Conservation (phyloP, 2,329 filamentous ascomycete species). For the Diplocarpon mali region DNA sequence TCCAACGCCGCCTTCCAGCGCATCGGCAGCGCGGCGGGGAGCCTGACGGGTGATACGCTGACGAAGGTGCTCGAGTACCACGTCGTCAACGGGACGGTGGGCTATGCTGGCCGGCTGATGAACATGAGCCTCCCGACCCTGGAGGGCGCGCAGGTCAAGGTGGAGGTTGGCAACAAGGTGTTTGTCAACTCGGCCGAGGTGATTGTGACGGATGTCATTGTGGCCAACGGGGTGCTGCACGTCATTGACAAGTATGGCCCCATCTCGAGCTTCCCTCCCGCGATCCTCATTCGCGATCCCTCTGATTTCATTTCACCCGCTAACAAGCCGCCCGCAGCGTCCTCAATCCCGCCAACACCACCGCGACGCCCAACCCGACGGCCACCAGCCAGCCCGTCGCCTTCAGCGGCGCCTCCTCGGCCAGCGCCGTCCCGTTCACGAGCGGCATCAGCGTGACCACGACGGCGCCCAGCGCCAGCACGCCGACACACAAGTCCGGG, state of each 20-base stretch:
- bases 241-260: slow-evolving; percentile 35
- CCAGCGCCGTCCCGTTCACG: slow-evolving; percentile 41
- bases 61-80: slow-evolving; percentile 26
- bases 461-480: slow-evolving; percentile 18
- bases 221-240: slow-evolving; percentile 28
- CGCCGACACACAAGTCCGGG: slow-evolving; percentile 4
- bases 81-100: slow-evolving; percentile 23
- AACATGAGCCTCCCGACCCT: slow-evolving; percentile 22
- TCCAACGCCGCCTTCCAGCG: slow-evolving; percentile 26
- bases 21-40: slow-evolving; percentile 24
- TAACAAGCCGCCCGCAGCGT: slow-evolving; percentile 30
- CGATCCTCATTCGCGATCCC: not conserved
- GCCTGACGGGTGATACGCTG: slow-evolving; percentile 16
- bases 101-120: slow-evolving; percentile 22
- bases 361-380: slow-evolving; percentile 26
- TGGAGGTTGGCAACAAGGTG: slow-evolving; percentile 25
- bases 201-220: slow-evolving; percentile 26
- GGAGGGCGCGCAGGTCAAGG: slow-evolving; percentile 21
- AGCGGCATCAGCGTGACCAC: slow-evolving; percentile 36
- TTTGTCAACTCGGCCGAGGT: slow-evolving; percentile 32
- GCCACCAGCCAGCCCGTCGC: slow-evolving; percentile 38
- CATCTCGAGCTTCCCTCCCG: not conserved
- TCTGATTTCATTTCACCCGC: too few species aligned
- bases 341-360: slow-evolving; percentile 42
- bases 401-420: slow-evolving; percentile 42